Evolutionary conservation across 2,329 filamentous ascomycete species (phyloP), one percentile per base, ranked within the genome.

Genomic region (Claviceps pazoutovae): DNA sequence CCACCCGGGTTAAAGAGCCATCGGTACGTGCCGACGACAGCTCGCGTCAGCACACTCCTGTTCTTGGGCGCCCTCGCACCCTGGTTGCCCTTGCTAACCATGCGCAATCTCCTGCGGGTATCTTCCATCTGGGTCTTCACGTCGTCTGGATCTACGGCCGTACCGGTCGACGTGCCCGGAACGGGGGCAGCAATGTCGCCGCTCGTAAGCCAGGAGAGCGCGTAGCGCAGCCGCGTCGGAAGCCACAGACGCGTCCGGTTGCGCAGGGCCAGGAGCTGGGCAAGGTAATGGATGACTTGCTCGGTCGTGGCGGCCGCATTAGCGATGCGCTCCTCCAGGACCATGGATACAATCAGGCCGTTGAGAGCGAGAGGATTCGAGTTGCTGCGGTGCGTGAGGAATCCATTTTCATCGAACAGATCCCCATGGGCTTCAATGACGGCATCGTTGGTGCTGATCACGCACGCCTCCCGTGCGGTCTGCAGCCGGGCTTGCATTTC

Each of bases 281-380:
- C 55, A 2, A 74, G 59, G 13, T 68, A 62, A 4, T 61, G 59
- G 0, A 75, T 57, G 0, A 75, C 54, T 1, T 54, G 53, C 39
- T 71, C 65, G 5, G 66, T 60, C 0, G 64, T 58, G 0, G 30
- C 46, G 0, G 57, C 57, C n/a, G 56, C 52, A 5, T 48, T 60
- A 16, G 58, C 54, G 5, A 74, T 62, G 14, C 69, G 65, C 57
- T 75, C 72, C 50, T 75, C 71, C 7, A 73, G 62, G 4, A 74
- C 69, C 69, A 76, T 73, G 14, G 67, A 66, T 3, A 73, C 55
- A 2, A 74, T 61, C n/a, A 76, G 63, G 0, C 68, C 71, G 0
- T 64, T 60, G 2, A 74, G 52, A 7, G 61, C 58, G 0, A 61
- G 60, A 4, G 62, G 56, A 16, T 46, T 17, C 26, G 26, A 13